These are phyloP conservation scores for Passalora sequoiae DNA, from an alignment of 2,329 filamentous ascomycete species.

Conservation along the genomic window DNA sequence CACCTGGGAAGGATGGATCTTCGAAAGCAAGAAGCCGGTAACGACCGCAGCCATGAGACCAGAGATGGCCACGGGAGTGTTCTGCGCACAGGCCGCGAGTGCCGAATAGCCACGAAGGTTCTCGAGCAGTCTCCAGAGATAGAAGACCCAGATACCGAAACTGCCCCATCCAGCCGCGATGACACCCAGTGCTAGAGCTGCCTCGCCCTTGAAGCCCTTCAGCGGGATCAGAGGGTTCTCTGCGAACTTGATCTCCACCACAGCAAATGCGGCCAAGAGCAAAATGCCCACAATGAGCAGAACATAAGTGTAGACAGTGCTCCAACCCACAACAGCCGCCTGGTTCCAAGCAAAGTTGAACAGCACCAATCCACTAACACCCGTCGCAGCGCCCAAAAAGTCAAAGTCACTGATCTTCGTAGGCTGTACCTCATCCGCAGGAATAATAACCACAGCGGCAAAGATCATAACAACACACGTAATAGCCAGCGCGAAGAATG, in stretches of 20 bases:
- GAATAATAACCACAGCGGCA: constrained; percentile 21
- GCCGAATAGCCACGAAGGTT: constrained; percentile 29
- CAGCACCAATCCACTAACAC: constrained; percentile 28
- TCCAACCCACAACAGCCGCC: constrained; percentile 28
- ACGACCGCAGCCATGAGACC: constrained; percentile 33
- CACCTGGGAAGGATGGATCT: constrained; percentile 33
- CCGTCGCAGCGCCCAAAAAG: constrained; percentile 21
- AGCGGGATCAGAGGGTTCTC: constrained; percentile 21
- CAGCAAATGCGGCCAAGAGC: constrained; percentile 23
- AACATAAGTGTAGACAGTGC: constrained; percentile 24
- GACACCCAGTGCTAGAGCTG: constrained; percentile 24
- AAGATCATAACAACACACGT: constrained; percentile 17
- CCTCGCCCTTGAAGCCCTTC: constrained; percentile 22
- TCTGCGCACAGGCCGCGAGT: constrained; percentile 32
- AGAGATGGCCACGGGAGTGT: constrained; percentile 30
- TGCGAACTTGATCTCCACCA: constrained; percentile 21
- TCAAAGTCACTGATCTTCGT: constrained; percentile 21
- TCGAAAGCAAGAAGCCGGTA: constrained; percentile 35
- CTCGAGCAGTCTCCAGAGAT: constrained; percentile 33
- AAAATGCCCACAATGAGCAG: constrained; percentile 26
- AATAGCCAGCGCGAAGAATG: constrained; percentile 25
- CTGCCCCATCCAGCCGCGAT: constrained; percentile 28
- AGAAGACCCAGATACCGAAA: constrained; percentile 36
- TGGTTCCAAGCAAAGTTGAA: constrained; percentile 31
- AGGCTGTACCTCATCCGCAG: constrained; percentile 10